Percentiles rank a stretch among this genome's conserved stretches.
Evolutionary conservation across 192 early-diverging fungal species (phyloP).

Genomic region (Backusella australiensis): DNA sequence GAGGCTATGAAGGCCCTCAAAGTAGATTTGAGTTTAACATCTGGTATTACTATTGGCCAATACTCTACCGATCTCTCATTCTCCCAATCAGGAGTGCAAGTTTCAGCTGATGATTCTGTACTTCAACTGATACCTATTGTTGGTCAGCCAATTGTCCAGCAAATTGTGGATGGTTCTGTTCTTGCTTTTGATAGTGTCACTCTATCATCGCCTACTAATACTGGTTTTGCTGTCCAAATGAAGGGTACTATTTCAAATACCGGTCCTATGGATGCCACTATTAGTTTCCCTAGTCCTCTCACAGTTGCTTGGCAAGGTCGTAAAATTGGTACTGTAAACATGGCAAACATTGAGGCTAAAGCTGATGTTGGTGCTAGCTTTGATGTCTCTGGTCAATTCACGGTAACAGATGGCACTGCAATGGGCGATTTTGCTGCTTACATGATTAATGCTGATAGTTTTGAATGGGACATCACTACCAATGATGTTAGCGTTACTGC

Average conservation of each 20-base stretch:
- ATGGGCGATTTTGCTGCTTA: slow-evolving; percentile 48
- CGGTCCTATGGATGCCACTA: slow-evolving; percentile 49
- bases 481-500: slow-evolving; percentile 48
- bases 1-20: slow-evolving; percentile 47
- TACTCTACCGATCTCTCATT: slow-evolving; percentile 43
- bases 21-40: slow-evolving; percentile 44
- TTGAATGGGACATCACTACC: slow-evolving; percentile 46
- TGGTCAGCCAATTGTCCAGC: slow-evolving; percentile 56
- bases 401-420: slow-evolving; percentile 41
- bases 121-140: slow-evolving; percentile 49
- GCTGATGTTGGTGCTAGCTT: slow-evolving; percentile 50
- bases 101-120: slow-evolving; percentile 45
- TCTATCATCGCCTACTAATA: slow-evolving; percentile 38
- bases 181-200: slow-evolving; percentile 38
- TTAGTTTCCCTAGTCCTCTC: slow-evolving; percentile 42
- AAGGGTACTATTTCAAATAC: slow-evolving; percentile 44
- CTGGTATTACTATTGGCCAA: slow-evolving; percentile 46
- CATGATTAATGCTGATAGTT: slow-evolving; percentile 47
- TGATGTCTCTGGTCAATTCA: slow-evolving; percentile 37
- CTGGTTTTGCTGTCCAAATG: slow-evolving; percentile 41
- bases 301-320: slow-evolving; percentile 36
- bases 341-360: slow-evolving; percentile 40
- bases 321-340: slow-evolving; percentile 43
- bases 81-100: slow-evolving; percentile 42
- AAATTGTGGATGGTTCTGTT: slow-evolving; percentile 39